These are phyloP conservation scores for Colletotrichum lindemuthianum DNA, from an alignment of 2,329 filamentous ascomycete species.

Conservation along the genomic window DNA sequence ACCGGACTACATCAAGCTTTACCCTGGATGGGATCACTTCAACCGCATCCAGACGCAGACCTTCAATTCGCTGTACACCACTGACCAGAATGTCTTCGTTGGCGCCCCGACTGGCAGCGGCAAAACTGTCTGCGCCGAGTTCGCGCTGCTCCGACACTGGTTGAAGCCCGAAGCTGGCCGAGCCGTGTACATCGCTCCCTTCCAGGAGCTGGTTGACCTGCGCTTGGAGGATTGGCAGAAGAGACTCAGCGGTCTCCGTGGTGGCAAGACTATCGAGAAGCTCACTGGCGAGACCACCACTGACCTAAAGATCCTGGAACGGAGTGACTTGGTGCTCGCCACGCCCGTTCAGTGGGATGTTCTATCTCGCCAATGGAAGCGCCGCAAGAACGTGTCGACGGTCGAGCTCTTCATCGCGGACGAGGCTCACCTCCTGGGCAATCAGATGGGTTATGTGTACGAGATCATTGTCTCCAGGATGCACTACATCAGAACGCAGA, in stretches of 20 bases:
- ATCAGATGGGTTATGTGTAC: slow-evolving; percentile 87
- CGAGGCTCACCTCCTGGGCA: slow-evolving; percentile 92
- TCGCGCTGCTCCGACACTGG: slow-evolving; percentile 92
- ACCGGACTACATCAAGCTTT: slow-evolving; percentile 83
- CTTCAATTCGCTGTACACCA: slow-evolving; percentile 91
- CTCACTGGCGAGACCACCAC: slow-evolving; percentile 92
- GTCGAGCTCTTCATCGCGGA: slow-evolving; percentile 94
- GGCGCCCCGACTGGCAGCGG: slow-evolving; percentile 94
- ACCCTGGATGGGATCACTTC: slow-evolving; percentile 86
- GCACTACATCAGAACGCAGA: slow-evolving; percentile 93
- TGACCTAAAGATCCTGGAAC: slow-evolving; percentile 88
- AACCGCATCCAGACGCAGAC: slow-evolving; percentile 98
- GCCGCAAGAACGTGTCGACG: slow-evolving; percentile 92
- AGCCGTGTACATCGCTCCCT: slow-evolving; percentile 93
- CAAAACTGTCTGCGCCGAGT: slow-evolving; percentile 96
- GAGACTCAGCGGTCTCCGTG: slow-evolving; percentile 75
- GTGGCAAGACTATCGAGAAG: slow-evolving; percentile 91
- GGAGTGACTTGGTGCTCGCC: slow-evolving; percentile 88
- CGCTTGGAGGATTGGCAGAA: slow-evolving; percentile 87
- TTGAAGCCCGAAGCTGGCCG: slow-evolving; percentile 73
- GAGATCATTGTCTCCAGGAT: slow-evolving; percentile 98
- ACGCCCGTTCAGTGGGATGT: slow-evolving; percentile 97
- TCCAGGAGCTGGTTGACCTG: slow-evolving; percentile 90
- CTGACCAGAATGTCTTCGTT: slow-evolving; percentile 93
- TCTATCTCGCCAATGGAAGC: slow-evolving; percentile 94